Evolutionary conservation across 768 basidiomycete genomes (phyloP).

Genomic region (Amanita rimosa): DNA sequence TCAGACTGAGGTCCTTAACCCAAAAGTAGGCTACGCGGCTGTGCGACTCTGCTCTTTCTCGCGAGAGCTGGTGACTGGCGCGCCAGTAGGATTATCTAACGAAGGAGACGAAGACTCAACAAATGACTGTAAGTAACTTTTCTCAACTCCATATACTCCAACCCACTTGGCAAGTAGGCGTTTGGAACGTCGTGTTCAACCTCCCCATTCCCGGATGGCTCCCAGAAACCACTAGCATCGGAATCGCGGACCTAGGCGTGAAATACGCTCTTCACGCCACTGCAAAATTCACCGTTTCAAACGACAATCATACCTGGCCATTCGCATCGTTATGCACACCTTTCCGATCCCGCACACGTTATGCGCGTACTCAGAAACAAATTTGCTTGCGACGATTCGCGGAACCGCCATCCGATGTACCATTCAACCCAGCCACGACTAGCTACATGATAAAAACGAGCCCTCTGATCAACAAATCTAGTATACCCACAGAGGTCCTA

Average conservation of each 20-base stretch:
- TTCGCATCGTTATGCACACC: slow-evolving; percentile 45
- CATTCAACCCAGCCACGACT: slow-evolving; percentile 21
- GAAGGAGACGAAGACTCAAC: slow-evolving; percentile 49
- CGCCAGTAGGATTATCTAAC: slow-evolving; percentile 50
- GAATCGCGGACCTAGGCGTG: slow-evolving; percentile 41
- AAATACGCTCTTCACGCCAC: slow-evolving; percentile 59
- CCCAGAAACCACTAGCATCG: slow-evolving; percentile 45
- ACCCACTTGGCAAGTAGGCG: slow-evolving; percentile 18
- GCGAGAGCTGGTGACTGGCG: slow-evolving; percentile 45
- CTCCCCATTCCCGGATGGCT: slow-evolving; percentile 87
- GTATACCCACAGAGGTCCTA: slow-evolving; percentile 42
- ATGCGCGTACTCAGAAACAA: slow-evolving; percentile 25
- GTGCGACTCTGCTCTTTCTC: slow-evolving; percentile 58
- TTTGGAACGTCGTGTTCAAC: slow-evolving; percentile 74
- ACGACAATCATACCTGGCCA: slow-evolving; percentile 30
- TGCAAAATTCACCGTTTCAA: slow-evolving; percentile 42
- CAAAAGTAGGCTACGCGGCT: slow-evolving; percentile 53
- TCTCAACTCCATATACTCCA: background rate
- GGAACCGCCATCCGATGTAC: slow-evolving; percentile 25
- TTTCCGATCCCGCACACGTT: slow-evolving; percentile 34
- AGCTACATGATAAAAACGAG: slow-evolving; percentile 34
- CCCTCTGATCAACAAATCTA: slow-evolving; percentile 10
- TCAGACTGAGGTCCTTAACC: slow-evolving; percentile 64
- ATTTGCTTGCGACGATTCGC: slow-evolving; percentile 47
- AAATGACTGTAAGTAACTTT: slow-evolving; percentile 30